phyloP scores from a whole-genome alignment of 2,329 filamentous ascomycete genomes.

The Trichoderma sp. region DNA sequence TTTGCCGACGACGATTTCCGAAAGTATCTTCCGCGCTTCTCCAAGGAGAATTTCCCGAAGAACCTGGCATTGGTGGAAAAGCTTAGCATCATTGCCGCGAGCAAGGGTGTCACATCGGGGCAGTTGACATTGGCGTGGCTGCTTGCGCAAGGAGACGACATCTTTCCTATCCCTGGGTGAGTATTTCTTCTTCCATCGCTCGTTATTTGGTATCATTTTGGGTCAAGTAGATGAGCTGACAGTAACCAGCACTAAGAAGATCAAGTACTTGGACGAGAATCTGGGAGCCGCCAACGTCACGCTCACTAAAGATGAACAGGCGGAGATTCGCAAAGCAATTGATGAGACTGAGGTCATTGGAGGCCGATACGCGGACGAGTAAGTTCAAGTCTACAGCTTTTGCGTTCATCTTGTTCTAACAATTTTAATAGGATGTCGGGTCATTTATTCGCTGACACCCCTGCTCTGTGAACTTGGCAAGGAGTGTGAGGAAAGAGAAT shows the following conservation, averaged over 20 bases:
- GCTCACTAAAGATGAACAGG: conserved; percentile 40
- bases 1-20: conserved; percentile 47
- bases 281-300: conserved; percentile 37
- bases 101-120: conserved; percentile 55
- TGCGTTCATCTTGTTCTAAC: neutral
- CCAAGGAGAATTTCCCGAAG: conserved; percentile 38
- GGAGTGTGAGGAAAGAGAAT: no score
- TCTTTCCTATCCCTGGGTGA: conserved; percentile 58
- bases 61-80: conserved; percentile 56
- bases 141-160: conserved; percentile 58
- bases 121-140: conserved; percentile 67
- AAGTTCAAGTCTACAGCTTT: neutral
- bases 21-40: conserved; percentile 29
- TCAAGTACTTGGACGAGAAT: conserved; percentile 52
- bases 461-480: neutral
- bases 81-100: conserved; percentile 51
- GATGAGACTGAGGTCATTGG: conserved; percentile 34
- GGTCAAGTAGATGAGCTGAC: neutral
- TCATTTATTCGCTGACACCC: conserved; percentile 8
- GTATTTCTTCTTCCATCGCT: neutral
- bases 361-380: conserved; percentile 30
- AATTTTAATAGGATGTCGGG: neutral
- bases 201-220: neutral
- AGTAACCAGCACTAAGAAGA: conserved; percentile 44
- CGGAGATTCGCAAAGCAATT: conserved; percentile 37